Conservation (phyloP, 331 rosid species). For the Erythrophleum ivorense region DNA sequence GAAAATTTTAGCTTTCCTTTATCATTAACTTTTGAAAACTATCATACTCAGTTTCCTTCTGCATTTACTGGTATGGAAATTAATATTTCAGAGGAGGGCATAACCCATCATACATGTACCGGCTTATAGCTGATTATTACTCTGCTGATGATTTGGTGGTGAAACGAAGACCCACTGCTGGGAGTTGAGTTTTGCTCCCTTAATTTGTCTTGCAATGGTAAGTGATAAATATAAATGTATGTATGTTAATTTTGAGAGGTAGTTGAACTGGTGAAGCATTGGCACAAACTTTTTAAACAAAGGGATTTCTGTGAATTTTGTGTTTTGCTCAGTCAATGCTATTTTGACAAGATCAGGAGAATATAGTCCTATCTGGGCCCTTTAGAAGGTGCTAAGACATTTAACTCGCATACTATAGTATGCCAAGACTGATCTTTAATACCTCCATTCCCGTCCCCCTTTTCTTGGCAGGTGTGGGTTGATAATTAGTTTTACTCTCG, state of each 20-base stretch:
- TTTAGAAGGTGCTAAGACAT: conserved; percentile 7
- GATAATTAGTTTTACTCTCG: background rate
- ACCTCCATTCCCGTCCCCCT: background rate
- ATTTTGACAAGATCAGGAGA: background rate
- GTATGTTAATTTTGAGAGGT: background rate
- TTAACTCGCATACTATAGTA: background rate
- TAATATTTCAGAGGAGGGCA: conserved; percentile 86
- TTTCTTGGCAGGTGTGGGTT: background rate
- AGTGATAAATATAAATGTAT: conserved; percentile 17
- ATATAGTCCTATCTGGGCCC: background rate
- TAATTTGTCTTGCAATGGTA: conserved; percentile 48
- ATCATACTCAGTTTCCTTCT: conserved; percentile 7
- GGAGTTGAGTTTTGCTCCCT: conserved; percentile 57
- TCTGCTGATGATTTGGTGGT: conserved; percentile 95
- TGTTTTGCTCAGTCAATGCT: conserved; percentile 17
- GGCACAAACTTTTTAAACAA: background rate
- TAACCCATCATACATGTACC: conserved; percentile 90
- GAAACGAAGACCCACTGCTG: conserved; percentile 58
- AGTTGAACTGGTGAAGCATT: conserved; percentile 1
- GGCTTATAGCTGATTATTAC: conserved; percentile 95
- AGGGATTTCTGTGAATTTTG: conserved; percentile 4
- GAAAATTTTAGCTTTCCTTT: background rate
- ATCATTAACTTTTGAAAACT: conserved; percentile 15
- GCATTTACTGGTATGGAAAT: conserved; percentile 33
- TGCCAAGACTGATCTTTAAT: background rate